Evolutionary conservation across 2,329 filamentous ascomycete genomes (phyloP).

Genomic region (Fusarium bactridioides): DNA sequence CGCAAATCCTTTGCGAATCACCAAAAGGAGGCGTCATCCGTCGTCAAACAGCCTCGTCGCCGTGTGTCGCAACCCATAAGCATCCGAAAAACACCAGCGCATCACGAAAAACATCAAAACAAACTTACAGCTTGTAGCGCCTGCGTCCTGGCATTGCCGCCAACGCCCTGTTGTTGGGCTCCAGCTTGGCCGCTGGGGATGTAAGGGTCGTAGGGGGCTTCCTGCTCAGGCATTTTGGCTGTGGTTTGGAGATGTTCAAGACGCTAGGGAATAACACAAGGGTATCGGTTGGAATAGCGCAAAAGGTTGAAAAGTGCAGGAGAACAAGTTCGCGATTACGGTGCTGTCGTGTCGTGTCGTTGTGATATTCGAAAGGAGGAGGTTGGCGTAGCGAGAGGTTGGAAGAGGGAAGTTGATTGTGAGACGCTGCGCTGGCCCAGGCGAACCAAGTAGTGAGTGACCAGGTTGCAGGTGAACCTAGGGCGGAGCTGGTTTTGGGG

Average conservation of each 20-base stretch:
- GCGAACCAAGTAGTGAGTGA: slow-evolving; percentile 41
- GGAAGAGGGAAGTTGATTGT: slow-evolving; percentile 40
- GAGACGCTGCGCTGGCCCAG: slow-evolving; percentile 42
- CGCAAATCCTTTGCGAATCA: neutral
- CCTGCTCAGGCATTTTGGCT: slow-evolving; percentile 60
- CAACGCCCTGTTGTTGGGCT: slow-evolving; percentile 50
- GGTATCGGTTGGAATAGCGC: slow-evolving; percentile 25
- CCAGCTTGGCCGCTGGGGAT: slow-evolving; percentile 74
- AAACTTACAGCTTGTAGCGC: slow-evolving; percentile 84
- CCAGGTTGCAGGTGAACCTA: slow-evolving; percentile 24
- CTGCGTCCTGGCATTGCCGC: slow-evolving; percentile 61
- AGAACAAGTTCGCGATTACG: slow-evolving; percentile 7
- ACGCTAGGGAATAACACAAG: slow-evolving; percentile 22
- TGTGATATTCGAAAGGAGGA: slow-evolving; percentile 36
- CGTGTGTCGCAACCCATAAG: slow-evolving; percentile 27
- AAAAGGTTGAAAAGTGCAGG: slow-evolving; percentile 16
- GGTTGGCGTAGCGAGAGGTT: slow-evolving; percentile 38
- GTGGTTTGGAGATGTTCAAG: slow-evolving; percentile 2
- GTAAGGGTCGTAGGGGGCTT: slow-evolving; percentile 85
- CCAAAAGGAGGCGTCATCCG: slow-evolving; percentile 14
- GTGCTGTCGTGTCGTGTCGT: slow-evolving; percentile 21
- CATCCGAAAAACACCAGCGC: slow-evolving; percentile 22
- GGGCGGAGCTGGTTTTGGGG: slow-evolving; percentile 24
- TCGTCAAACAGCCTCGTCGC: slow-evolving; percentile 9
- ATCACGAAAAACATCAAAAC: slow-evolving; percentile 19